Evolutionary conservation across 495 filamentous ascomycete species (phyloP).

Genomic region (Annulohypoxylon moriforme): DNA sequence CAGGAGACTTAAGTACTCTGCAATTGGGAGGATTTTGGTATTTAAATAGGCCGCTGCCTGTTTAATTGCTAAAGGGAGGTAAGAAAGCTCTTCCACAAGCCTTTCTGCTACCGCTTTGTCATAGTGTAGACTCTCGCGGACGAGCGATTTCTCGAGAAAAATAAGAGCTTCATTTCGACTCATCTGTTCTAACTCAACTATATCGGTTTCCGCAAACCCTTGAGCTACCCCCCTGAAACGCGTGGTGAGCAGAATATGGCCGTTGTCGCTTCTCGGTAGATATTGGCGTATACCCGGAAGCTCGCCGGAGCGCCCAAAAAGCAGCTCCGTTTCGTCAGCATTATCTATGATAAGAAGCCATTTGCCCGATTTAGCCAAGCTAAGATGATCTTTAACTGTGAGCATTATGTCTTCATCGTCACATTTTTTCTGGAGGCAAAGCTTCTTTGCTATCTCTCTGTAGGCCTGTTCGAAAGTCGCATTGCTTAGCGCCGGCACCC

Average conservation of each 20-base stretch:
- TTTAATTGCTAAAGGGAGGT: slow-evolving; percentile 60
- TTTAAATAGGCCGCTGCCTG: slow-evolving; percentile 63
- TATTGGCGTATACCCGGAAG: slow-evolving; percentile 38
- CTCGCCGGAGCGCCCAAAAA: slow-evolving; percentile 23
- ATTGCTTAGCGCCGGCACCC: slow-evolving; percentile 56
- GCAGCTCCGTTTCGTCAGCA: slow-evolving; percentile 45
- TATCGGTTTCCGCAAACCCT: slow-evolving; percentile 33
- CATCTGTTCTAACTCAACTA: slow-evolving; percentile 50
- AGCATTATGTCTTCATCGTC: slow-evolving; percentile 35
- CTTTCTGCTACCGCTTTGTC: slow-evolving; percentile 18
- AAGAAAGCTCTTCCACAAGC: slow-evolving; percentile 50
- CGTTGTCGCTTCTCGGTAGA: slow-evolving; percentile 48
- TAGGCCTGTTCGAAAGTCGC: slow-evolving; percentile 61
- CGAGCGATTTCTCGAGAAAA: slow-evolving; percentile 41
- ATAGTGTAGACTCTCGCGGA: slow-evolving; percentile 23
- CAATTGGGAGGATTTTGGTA: slow-evolving; percentile 51
- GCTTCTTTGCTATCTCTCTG: slow-evolving; percentile 50
- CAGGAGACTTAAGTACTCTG: slow-evolving; percentile 59
- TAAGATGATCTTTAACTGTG: slow-evolving; percentile 35
- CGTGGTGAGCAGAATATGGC: slow-evolving; percentile 52
- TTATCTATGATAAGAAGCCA: slow-evolving; percentile 54
- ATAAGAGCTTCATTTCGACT: slow-evolving; percentile 34
- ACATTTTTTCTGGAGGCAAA: slow-evolving; percentile 31
- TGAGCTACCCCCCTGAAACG: slow-evolving; percentile 46
- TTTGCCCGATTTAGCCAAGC: slow-evolving; percentile 23